A percentile compares a stretch with the other conserved stretches of the same genome.
These are phyloP conservation scores for Diversispora eburnea DNA, from an alignment of 192 early-diverging fungal genomes.

Conservation along the genomic window DNA sequence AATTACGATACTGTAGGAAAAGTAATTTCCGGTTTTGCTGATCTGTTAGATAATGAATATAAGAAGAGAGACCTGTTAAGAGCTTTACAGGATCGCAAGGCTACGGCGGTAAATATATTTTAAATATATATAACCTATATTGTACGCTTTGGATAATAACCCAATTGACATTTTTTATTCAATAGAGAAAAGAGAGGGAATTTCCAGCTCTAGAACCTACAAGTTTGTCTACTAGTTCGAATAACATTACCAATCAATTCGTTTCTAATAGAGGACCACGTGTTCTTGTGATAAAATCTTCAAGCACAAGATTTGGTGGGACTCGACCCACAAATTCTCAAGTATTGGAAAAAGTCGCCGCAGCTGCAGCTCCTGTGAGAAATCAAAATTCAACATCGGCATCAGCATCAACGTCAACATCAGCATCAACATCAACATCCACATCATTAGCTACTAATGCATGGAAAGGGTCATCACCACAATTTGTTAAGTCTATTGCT, in stretches of 20 bases:
- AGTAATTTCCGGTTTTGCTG: slow-evolving; percentile 49
- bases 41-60: slow-evolving; percentile 46
- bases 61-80: slow-evolving; percentile 58
- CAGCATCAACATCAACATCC: too few species aligned
- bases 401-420: too few species aligned
- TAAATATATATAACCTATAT: not conserved
- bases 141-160: not conserved
- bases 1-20: slow-evolving; percentile 44
- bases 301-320: slow-evolving; percentile 48
- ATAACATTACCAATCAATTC: slow-evolving; percentile 34
- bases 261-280: slow-evolving; percentile 44
- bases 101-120: slow-evolving; percentile 39
- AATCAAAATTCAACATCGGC: too few species aligned
- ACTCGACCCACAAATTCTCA: slow-evolving; percentile 35
- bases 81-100: slow-evolving; percentile 66
- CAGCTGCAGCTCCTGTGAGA: too few species aligned
- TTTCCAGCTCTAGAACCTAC: slow-evolving; percentile 36
- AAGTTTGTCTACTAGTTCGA: slow-evolving; percentile 30
- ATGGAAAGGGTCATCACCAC: too few species aligned
- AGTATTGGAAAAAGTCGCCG: slow-evolving; percentile 40
- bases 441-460: too few species aligned
- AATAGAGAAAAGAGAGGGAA: not conserved
- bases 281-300: slow-evolving; percentile 71
- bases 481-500: too few species aligned
- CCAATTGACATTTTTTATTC: not conserved